Evolutionary conservation across 768 basidiomycete species (phyloP), one percentile per base, ranked within the genome.

Genomic region (Phlegmacium glaucopus): DNA sequence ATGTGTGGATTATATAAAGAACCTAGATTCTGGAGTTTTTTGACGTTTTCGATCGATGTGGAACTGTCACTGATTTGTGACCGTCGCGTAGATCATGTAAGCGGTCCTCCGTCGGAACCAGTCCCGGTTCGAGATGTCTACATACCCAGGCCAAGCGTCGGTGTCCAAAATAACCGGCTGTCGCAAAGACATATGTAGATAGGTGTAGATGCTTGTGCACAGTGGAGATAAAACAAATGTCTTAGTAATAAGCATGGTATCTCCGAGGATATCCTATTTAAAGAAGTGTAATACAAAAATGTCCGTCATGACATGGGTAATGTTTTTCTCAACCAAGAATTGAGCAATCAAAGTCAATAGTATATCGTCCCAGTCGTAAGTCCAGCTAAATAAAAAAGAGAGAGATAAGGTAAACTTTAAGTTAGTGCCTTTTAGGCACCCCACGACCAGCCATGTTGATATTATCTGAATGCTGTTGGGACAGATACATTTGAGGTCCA

Each of bases 401-500:
- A 37, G 48, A 54, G 45, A 27, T 41, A 44, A 51, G 26, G 9
- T 35, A 48, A 34, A 27, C 35, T 44, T 35, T 39, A 45, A 38
- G 45, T 49, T 45, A 59, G 52, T 53, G 60, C 42, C 59, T 65
- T 61, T 69, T 61, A 62, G 60, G 62, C 16, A 68, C 61, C 28
- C 74, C 73, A 39, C 71, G 70, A 43, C 72, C 72, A 26, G 72
- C 68, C 65, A 71, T n/a, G n/a, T n/a, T n/a, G n/a, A n/a, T 56
- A 39, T 50, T 55, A 26, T 53, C 30, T n/a, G 47, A 30, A 38
- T 57, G 57, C 22, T 53, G 58, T 26, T 50, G 51, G 8, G 50
- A 25, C 42, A 57, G 57, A 18, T 40, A 40, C n/a, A 25, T 25
- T 18, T 40, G 17, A 35, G 27, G 39, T 39, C 42, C 32, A 12